phyloP scores from a whole-genome alignment of 257 asterid genomes.

The Anisodus tanguticus region DNA sequence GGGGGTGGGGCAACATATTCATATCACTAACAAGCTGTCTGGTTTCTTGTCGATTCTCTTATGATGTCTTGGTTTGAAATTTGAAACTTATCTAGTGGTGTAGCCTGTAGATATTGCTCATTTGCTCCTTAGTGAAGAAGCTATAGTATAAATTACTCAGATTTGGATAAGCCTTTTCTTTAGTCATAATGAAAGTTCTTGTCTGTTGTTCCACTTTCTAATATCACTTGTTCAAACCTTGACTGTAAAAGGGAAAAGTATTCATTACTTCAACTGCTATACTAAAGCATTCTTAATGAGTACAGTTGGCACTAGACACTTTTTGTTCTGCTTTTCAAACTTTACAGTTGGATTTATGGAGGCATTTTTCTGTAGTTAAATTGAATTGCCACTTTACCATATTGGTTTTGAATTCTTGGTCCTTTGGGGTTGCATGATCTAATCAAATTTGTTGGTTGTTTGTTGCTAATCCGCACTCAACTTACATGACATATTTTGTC shows the following conservation, averaged over 20 bases:
- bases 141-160: slow-evolving; percentile 18
- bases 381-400: background rate
- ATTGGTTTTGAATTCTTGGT: background rate
- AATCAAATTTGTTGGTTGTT: slow-evolving; percentile 3
- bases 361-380: slow-evolving; percentile 5
- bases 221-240: slow-evolving; percentile 20
- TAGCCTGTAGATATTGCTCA: slow-evolving; percentile 23
- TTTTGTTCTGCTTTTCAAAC: slow-evolving; percentile 13
- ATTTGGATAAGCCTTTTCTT: slow-evolving; percentile 28
- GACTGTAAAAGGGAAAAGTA: slow-evolving; percentile 28
- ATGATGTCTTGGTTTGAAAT: slow-evolving; percentile 31
- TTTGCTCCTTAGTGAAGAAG: background rate
- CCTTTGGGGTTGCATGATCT: background rate
- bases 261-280: background rate
- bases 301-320: slow-evolving; percentile 13
- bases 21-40: slow-evolving; percentile 17
- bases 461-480: background rate
- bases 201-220: slow-evolving; percentile 25
- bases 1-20: slow-evolving; percentile 8
- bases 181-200: background rate
- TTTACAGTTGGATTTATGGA: slow-evolving; percentile 31
- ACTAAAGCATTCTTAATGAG: slow-evolving; percentile 21
- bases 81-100: slow-evolving; percentile 22
- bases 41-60: slow-evolving; percentile 23
- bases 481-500: too few species aligned